phyloP scores from a whole-genome alignment of 345 rosid genomes.

The Aethionema arabicum region DNA sequence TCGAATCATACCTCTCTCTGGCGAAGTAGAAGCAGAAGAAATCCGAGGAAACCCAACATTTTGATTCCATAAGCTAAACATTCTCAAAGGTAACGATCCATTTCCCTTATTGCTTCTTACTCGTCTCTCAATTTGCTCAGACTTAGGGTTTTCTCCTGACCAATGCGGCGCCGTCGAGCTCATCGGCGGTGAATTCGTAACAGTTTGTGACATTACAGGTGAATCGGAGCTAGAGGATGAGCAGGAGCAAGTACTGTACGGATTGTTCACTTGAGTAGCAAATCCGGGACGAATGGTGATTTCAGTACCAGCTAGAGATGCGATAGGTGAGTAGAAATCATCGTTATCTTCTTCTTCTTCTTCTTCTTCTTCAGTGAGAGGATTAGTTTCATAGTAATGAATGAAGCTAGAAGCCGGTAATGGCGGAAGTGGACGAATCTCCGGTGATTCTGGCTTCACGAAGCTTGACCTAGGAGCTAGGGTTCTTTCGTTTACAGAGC shows the following conservation, averaged over 20 bases:
- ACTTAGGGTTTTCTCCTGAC: constrained; percentile 29
- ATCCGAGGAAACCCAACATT: constrained; percentile 30
- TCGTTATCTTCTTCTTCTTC: constrained; percentile 49
- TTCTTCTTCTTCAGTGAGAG: constrained; percentile 30
- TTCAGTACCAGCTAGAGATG: constrained; percentile 62
- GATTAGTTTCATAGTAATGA: constrained; percentile 46
- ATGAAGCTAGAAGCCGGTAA: constrained; percentile 51
- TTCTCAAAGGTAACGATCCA: constrained; percentile 33
- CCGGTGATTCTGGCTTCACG: constrained; percentile 77
- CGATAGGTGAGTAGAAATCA: constrained; percentile 90
- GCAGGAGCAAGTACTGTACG: constrained; percentile 50
- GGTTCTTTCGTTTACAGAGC: constrained; percentile 12
- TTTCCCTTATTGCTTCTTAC: constrained; percentile 33
- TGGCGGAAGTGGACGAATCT: constrained; percentile 88
- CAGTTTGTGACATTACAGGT: constrained; percentile 67
- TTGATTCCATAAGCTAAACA: constrained; percentile 35
- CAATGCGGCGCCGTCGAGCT: constrained; percentile 40
- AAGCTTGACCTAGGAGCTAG: constrained; percentile 37
- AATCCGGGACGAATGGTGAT: constrained; percentile 31
- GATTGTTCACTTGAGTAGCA: constrained; percentile 30
- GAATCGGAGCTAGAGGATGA: constrained; percentile 66
- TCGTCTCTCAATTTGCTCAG: constrained; percentile 37
- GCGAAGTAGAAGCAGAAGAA: constrained; percentile 56
- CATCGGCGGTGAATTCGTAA: constrained; percentile 63
- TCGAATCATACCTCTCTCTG: constrained; percentile 42